Base-by-base conservation (phyloP, 306 rosid genomes). In the Vicia faba region DNA sequence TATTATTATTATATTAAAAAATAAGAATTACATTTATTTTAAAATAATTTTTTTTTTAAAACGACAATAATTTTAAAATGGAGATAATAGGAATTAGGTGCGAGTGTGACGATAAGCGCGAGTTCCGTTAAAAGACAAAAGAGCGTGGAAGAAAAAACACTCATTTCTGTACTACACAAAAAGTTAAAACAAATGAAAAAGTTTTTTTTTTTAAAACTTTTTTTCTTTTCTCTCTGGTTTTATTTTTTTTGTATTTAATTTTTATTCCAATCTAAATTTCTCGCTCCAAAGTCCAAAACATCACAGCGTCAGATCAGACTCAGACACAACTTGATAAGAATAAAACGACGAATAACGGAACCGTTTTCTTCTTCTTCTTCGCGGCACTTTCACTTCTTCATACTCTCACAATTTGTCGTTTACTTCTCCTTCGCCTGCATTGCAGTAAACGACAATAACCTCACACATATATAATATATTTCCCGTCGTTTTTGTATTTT, bases 301-400 rank as follows among this genome's bases (percentile, higher is more conserved):
- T 12, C 44, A 40, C 28, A 71, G 69, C 77, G 81, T 77, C 73
- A 77, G 72, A 75, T 59, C 69, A 68, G 79, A 75, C 35, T 66
- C 73, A 35, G 61, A 77, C 55, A 70, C 55, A 58, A 77, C 51
- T 67, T 67, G 81, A 72, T 72, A 78, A 78, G 74, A 72, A 76
- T 75, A 55, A 70, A 76, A 33, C 80, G 36, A 77, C 49, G 3
- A 43, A 50, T 75, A 14, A 36, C 53, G 14, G 0, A 16, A 35
- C 75, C 76, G 67, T 73, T 65, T 62, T 18, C 79, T 35, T 11
- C 72, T 74, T 8, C 29, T 36, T 38, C 74, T 69, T 76, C 76
- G 8, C 75, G 14, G 13, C 26, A 14, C 18, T 64, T 16, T 16
- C 43, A 20, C 41, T 44, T 57, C 1, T 18, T 8, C 11, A 19